Conservation (phyloP, 1,284 basidiomycete genomes). For the Rhodotorula sp. region DNA sequence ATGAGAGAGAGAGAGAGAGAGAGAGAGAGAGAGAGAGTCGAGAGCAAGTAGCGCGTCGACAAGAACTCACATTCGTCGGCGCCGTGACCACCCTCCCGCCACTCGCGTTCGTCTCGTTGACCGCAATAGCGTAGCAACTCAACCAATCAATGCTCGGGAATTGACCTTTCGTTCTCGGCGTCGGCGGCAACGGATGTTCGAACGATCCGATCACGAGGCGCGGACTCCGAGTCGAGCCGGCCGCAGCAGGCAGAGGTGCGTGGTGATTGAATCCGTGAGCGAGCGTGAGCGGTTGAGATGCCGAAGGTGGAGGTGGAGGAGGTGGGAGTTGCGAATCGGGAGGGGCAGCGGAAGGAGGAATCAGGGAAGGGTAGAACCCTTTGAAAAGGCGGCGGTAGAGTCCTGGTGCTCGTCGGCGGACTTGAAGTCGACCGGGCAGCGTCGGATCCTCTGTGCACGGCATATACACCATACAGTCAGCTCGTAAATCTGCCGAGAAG, state of each 20-base stretch:
- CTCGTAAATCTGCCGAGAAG: not conserved
- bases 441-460: constrained; percentile 57
- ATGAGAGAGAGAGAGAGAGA: no score
- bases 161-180: constrained; percentile 67
- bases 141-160: constrained; percentile 94
- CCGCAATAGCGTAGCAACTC: constrained; percentile 54
- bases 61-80: constrained; percentile 65
- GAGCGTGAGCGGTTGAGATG: constrained; percentile 6
- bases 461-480: not conserved
- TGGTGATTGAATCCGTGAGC: constrained; percentile 5
- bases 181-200: constrained; percentile 76
- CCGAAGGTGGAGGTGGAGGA: not conserved
- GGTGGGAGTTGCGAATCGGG: not conserved
- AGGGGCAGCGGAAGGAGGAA: constrained; percentile 3
- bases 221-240: constrained; percentile 30
- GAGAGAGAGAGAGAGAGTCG: no score
- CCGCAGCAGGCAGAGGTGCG: not conserved
- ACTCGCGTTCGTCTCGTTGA: constrained; percentile 79
- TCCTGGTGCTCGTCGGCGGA: constrained; percentile 76
- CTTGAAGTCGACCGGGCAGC: constrained; percentile 78
- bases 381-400: constrained; percentile 80
- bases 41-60: no score
- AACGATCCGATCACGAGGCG: constrained; percentile 66
- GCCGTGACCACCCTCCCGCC: constrained; percentile 93
- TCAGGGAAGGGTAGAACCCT: constrained; percentile 50